phyloP scores from a whole-genome alignment of 2,329 filamentous ascomycete genomes.

The Myrmaecium sp. region DNA sequence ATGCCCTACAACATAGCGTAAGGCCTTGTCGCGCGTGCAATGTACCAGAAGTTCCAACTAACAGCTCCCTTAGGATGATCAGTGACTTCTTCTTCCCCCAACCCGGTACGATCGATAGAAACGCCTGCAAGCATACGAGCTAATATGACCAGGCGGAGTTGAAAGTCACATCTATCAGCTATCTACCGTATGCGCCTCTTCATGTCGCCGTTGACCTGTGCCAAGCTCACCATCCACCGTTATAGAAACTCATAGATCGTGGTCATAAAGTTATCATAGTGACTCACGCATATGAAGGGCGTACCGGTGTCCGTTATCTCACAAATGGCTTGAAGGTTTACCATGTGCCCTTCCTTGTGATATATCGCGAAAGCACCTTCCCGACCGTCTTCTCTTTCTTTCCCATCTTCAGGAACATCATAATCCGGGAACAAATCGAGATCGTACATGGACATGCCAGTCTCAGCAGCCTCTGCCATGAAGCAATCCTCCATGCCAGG shows the following conservation, averaged over 20 bases:
- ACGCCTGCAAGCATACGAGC: background rate
- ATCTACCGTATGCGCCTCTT: constrained; percentile 41
- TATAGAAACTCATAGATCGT: constrained; percentile 78
- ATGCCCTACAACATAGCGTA: constrained; percentile 60
- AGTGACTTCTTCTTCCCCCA: constrained; percentile 99
- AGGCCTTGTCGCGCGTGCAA: constrained; percentile 12
- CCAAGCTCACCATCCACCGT: background rate
- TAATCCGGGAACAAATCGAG: constrained; percentile 84
- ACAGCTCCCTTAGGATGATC: constrained; percentile 52
- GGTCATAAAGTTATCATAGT: constrained; percentile 97
- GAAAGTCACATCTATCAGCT: constrained; percentile 98
- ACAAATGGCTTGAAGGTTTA: constrained; percentile 98
- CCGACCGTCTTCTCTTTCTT: constrained; percentile 98
- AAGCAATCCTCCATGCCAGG: constrained; percentile 82
- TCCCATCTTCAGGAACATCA: constrained; percentile 89
- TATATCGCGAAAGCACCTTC: constrained; percentile 85
- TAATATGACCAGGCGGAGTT: constrained; percentile 46
- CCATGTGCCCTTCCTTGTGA: constrained; percentile 88
- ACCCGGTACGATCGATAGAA: constrained; percentile 37
- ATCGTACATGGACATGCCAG: constrained; percentile 97
- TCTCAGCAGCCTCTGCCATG: constrained; percentile 81
- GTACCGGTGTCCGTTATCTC: constrained; percentile 83
- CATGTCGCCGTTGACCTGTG: background rate
- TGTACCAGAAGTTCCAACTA: constrained; percentile 8
- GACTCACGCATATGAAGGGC: constrained; percentile 82